Percentiles rank a stretch among this genome's conserved stretches.
These are phyloP conservation scores for Furcasterigmium sp. DNA, from an alignment of 2,329 filamentous ascomycete species.

Conservation along the genomic window DNA sequence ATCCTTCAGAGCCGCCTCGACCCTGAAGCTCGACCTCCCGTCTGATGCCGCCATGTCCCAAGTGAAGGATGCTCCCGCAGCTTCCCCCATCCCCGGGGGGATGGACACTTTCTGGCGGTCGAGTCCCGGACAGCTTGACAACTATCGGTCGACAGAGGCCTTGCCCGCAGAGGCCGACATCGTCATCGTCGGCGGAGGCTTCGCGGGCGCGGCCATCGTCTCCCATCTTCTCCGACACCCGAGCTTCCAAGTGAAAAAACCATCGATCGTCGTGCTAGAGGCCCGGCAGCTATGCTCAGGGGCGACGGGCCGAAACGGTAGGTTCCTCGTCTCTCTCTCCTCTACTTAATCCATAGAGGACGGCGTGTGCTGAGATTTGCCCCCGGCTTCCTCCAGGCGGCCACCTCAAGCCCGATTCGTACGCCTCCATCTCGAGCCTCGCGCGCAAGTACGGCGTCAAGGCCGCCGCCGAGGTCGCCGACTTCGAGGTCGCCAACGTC, in stretches of 20 bases:
- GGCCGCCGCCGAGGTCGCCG: slow-evolving; percentile 20
- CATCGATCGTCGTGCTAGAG: slow-evolving; percentile 41
- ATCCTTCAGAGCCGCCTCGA: no score
- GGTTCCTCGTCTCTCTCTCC: no score
- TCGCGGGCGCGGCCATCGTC: slow-evolving; percentile 11
- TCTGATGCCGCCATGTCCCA: no score
- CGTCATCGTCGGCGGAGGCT: slow-evolving; percentile 12
- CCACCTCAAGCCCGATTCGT: slow-evolving; percentile 47
- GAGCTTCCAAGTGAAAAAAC: slow-evolving; percentile 4
- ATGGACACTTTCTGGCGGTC: slow-evolving; percentile 13
- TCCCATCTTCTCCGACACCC: slow-evolving; percentile 10
- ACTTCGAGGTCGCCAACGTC: slow-evolving; percentile 20
- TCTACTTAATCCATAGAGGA: no score
- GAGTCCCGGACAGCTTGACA: slow-evolving; percentile 9
- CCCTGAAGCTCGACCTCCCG: no score
- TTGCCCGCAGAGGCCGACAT: slow-evolving; percentile 10
- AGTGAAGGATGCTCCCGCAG: no score
- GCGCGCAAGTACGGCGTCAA: slow-evolving; percentile 39
- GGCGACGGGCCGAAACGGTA: slow-evolving; percentile 48
- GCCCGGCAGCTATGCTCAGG: slow-evolving; percentile 43
- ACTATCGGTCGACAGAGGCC: slow-evolving; percentile 11
- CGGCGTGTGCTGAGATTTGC: no score
- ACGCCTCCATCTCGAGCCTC: slow-evolving; percentile 49
- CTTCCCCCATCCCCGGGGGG: slow-evolving; percentile 9
- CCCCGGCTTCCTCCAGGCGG: slow-evolving; percentile 41